Base-by-base conservation (phyloP, 2,329 filamentous ascomycete species). In the Neonectria punicea region DNA sequence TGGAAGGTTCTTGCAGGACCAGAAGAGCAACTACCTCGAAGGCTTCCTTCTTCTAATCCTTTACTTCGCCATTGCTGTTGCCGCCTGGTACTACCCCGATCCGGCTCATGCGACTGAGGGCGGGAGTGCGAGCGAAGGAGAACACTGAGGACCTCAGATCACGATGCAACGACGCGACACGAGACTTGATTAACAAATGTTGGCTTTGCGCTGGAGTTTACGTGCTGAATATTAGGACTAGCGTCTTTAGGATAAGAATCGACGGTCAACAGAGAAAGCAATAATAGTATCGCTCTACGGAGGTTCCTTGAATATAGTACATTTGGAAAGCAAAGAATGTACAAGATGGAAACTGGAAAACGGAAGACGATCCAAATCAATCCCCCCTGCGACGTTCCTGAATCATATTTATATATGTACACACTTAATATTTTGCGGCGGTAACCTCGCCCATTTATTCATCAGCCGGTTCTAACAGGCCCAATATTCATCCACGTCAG, bases 1-100 rank as follows among this genome's bases (percentile, higher is more conserved):
- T 41, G 93, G 94, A 1, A 93, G 93, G 67, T 97, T 97, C 80
- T 81, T 98, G 59, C 86, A 93, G 54, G 94, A 98, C 76, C 90
- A 93, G 70, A 95, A 96, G 84, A 93, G 90, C 66, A 97, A 97
- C 76, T 98, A 97, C 75, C 86, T 98, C 5, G 94, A 98, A 78
- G 94, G 94, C 2, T 87, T 89, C 25, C 85, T 98, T 18, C 93
- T 93, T 69, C 88, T 97, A 18, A 86, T 92, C 50, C 82, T 89
- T 5, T 90, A 90, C 71, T 74, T 89, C 49, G 85, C 86, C 32
- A 87, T 90, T 69, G 87, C 87, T 11, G 85, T 87, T 2, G 86
- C 86, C 2, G 86, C 86, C 2, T 87, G 80, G 67, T 88, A 85
- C 73, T 89, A 86, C 68, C 87, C 3, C 83, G 86, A 63, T 79